Evolutionary conservation across 2,329 filamentous ascomycete species (phyloP).

Genomic region (Mycosphaerelloides madeirae): DNA sequence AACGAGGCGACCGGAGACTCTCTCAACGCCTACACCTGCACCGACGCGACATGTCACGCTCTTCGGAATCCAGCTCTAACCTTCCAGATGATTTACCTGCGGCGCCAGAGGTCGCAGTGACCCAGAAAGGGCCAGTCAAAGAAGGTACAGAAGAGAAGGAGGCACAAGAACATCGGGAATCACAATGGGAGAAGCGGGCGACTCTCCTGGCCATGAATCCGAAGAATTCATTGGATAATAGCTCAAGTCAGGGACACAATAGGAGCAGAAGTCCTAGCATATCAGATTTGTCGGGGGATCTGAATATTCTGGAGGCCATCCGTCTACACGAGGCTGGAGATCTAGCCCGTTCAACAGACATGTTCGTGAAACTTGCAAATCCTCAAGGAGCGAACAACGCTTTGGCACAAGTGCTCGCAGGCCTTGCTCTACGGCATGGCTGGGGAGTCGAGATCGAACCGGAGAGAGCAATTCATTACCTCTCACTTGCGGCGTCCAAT

Average conservation of each 20-base stretch:
- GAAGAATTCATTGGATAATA: conserved; percentile 27
- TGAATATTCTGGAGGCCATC: conserved; percentile 91
- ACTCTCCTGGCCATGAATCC: conserved; percentile 68
- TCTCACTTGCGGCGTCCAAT: conserved; percentile 84
- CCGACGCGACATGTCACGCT: conserved; percentile 44
- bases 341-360: conserved; percentile 69
- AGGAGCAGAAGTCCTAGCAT: conserved; percentile 35
- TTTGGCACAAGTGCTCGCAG: conserved; percentile 91
- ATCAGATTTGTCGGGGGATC: conserved; percentile 37
- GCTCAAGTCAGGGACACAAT: conserved; percentile 1
- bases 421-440: conserved; percentile 86
- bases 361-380: conserved; percentile 82
- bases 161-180: conserved; percentile 54
- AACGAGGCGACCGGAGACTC: conserved; percentile 45
- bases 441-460: conserved; percentile 80
- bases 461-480: conserved; percentile 70
- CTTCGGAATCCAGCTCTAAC: conserved; percentile 61
- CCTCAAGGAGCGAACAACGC: conserved; percentile 83
- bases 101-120: conserved; percentile 62
- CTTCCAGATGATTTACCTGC: conserved; percentile 76
- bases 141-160: conserved; percentile 31
- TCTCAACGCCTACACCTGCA: conserved; percentile 71
- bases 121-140: background rate
- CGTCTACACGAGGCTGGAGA: conserved; percentile 81
- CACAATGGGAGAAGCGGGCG: conserved; percentile 86